Evolutionary conservation across 371 early-diverging fungal genomes (phyloP).

Genomic region (Lichtheimia hyalospora): DNA sequence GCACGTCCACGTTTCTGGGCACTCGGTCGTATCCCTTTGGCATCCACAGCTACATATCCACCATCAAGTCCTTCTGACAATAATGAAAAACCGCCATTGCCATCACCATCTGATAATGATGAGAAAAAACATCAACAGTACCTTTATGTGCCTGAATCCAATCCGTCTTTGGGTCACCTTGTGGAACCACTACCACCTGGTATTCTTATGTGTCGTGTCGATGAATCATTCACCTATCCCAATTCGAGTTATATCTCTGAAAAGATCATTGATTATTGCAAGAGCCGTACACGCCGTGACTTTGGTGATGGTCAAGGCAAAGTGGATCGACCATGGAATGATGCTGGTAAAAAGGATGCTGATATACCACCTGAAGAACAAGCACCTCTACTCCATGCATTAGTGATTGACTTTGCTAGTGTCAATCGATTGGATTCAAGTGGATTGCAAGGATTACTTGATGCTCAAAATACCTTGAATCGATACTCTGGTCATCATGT

Average conservation of each 20-base stretch:
- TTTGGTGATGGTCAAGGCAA: slow-evolving; percentile 14
- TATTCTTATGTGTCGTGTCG: slow-evolving; percentile 56
- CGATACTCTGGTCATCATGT: slow-evolving; percentile 55
- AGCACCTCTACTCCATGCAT: slow-evolving; percentile 21
- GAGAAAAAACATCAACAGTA: slow-evolving; percentile 22
- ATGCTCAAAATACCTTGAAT: slow-evolving; percentile 49
- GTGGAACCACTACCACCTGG: slow-evolving; percentile 54
- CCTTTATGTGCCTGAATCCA: slow-evolving; percentile 39
- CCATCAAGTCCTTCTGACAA: not conserved
- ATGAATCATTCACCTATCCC: slow-evolving; percentile 72
- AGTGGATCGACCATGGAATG: slow-evolving; percentile 52
- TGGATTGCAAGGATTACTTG: slow-evolving; percentile 61
- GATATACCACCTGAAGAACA: slow-evolving; percentile 9
- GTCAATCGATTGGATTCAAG: slow-evolving; percentile 67
- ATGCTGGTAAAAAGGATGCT: slow-evolving; percentile 18
- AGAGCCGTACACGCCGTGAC: slow-evolving; percentile 27
- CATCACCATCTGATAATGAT: too few relatives aligned
- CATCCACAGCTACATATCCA: not conserved
- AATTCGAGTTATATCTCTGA: slow-evolving; percentile 59
- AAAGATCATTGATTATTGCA: slow-evolving; percentile 40
- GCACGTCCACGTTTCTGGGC: slow-evolving; percentile 65
- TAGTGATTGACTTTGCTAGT: slow-evolving; percentile 67
- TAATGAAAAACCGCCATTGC: not conserved
- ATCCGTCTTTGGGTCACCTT: slow-evolving; percentile 34
- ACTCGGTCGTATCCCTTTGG: slow-evolving; percentile 43